phyloP scores from a whole-genome alignment of 257 asterid genomes.

The Marsdenia floribunda region DNA sequence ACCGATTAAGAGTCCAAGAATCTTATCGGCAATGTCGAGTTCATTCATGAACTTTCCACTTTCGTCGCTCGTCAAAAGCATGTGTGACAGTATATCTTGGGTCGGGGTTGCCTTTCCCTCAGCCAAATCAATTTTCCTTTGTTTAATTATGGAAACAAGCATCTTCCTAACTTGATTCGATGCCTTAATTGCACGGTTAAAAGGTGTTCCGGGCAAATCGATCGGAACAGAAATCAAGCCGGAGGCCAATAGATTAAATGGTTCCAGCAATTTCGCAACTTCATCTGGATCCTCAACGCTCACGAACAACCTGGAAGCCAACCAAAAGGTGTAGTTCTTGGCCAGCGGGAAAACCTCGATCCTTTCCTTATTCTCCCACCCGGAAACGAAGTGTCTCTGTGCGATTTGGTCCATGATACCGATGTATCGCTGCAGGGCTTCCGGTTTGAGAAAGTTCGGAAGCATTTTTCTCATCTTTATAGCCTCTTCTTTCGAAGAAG shows the following conservation, averaged over 20 bases:
- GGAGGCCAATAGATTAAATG: slow-evolving; percentile 41
- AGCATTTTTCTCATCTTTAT: slow-evolving; percentile 60
- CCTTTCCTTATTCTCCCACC: slow-evolving; percentile 44
- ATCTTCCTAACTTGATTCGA: slow-evolving; percentile 36
- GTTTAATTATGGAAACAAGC: slow-evolving; percentile 38
- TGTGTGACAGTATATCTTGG: slow-evolving; percentile 63
- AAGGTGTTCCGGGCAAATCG: slow-evolving; percentile 53
- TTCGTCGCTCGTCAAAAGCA: slow-evolving; percentile 46
- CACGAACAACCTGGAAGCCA: slow-evolving; percentile 44
- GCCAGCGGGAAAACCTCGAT: slow-evolving; percentile 39
- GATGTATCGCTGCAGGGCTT: slow-evolving; percentile 50
- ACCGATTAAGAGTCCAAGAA: slow-evolving; percentile 53
- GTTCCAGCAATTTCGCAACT: slow-evolving; percentile 41
- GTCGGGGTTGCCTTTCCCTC: slow-evolving; percentile 39
- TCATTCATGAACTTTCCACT: slow-evolving; percentile 53
- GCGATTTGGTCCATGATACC: slow-evolving; percentile 56
- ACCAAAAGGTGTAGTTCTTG: slow-evolving; percentile 52
- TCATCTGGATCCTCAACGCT: slow-evolving; percentile 48
- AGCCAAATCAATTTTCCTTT: slow-evolving; percentile 38
- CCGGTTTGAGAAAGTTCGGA: slow-evolving; percentile 52
- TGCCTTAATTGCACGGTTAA: slow-evolving; percentile 46
- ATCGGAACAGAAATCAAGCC: slow-evolving; percentile 50
- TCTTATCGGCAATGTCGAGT: slow-evolving; percentile 49
- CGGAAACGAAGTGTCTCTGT: slow-evolving; percentile 28
- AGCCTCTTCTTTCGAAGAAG: slow-evolving; percentile 52